Conservation (phyloP, 345 rosid species). For the Stellera chamaejasme region DNA sequence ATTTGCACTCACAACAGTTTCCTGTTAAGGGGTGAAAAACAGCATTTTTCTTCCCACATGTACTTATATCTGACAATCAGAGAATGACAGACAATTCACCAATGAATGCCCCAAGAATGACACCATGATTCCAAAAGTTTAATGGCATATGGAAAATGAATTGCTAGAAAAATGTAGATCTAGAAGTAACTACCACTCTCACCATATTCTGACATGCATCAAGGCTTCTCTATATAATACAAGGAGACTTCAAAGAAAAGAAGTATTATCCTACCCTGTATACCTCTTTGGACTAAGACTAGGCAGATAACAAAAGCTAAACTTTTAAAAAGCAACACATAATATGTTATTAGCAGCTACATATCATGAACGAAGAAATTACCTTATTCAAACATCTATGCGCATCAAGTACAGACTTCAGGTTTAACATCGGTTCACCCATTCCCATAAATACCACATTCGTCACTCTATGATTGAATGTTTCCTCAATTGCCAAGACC, state of each 20-base stretch:
- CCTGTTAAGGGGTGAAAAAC: too few species aligned
- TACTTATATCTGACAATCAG: too few species aligned
- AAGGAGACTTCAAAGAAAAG: not conserved
- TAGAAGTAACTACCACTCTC: too few species aligned
- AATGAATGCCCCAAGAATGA: too few species aligned
- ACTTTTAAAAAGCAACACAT: not conserved
- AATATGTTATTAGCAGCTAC: not conserved
- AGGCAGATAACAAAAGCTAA: too few species aligned
- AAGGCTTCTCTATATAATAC: not conserved
- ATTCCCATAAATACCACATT: conserved; percentile 98
- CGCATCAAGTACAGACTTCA: conserved; percentile 86
- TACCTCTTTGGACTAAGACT: not conserved
- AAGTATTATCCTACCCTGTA: not conserved
- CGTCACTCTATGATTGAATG: conserved; percentile 83
- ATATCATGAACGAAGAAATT: not conserved
- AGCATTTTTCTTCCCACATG: too few species aligned
- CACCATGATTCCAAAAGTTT: too few species aligned
- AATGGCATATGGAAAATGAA: too few species aligned
- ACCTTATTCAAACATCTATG: conserved; percentile 95
- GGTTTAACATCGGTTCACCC: conserved; percentile 98
- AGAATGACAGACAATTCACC: too few species aligned
- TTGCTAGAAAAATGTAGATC: too few species aligned
- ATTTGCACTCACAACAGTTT: too few species aligned
- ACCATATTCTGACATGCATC: not conserved
- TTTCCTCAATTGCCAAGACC: conserved; percentile 90